Evolutionary conservation across 2,329 filamentous ascomycete genomes (phyloP).

Genomic region (Fusarium armeniacum): DNA sequence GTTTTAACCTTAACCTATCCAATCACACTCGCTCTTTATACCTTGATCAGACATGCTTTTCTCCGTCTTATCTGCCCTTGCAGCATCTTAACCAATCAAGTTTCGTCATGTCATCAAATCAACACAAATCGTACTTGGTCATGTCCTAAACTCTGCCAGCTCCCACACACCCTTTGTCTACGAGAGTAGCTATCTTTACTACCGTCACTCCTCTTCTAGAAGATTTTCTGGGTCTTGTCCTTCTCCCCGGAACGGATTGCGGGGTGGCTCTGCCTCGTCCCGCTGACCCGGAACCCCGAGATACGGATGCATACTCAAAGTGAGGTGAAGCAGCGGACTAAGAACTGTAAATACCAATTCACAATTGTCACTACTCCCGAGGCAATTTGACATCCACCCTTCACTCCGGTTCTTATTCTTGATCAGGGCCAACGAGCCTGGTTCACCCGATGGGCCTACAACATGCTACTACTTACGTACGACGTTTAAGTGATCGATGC

Average conservation of each 20-base stretch:
- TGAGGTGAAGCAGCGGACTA: conserved; percentile 2
- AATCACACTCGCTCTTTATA: conserved; percentile 32
- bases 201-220: conserved; percentile 47
- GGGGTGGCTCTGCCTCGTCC: conserved; percentile 40
- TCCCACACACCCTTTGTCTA: conserved; percentile 23
- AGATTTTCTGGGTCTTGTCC: conserved; percentile 25
- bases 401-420: conserved; percentile 27
- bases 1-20: conserved; percentile 32
- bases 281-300: conserved; percentile 48
- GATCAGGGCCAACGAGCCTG: conserved; percentile 9
- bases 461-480: neutral
- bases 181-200: conserved; percentile 30
- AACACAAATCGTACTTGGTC: conserved; percentile 49
- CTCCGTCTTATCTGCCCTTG: conserved; percentile 43
- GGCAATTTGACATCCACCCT: conserved; percentile 23
- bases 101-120: conserved; percentile 11
- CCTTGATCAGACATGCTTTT: conserved; percentile 35
- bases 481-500: neutral
- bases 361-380: conserved; percentile 49
- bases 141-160: conserved; percentile 25
- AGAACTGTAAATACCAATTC: conserved; percentile 41
- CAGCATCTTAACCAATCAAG: conserved; percentile 40
- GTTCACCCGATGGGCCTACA: conserved; percentile 22
- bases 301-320: conserved; percentile 38
- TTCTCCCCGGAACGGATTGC: conserved; percentile 37